Base-by-base conservation (phyloP, 306 rosid species). In the Inga laurina region DNA sequence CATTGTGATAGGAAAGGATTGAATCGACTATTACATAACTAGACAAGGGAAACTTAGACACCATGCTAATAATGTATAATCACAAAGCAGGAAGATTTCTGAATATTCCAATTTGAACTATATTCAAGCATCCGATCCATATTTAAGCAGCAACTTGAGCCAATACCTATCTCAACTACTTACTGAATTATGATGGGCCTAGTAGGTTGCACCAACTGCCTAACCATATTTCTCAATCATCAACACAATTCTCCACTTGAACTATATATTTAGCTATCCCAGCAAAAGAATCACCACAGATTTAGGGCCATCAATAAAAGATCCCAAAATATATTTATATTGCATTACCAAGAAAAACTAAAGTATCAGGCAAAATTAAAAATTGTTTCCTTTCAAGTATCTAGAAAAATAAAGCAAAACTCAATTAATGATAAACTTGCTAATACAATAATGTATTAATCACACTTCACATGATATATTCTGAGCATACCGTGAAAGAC, bases 401-500 rank as follows among this genome's bases (percentile, higher is more conserved):
- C 27, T 22, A 27, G 18, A 30, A 27, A 27, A 62, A 62, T 22
- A 27, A 24, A 62, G 32, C 27, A 24, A 11, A 61, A 62, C 37
- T 62, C 68, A 27, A 62, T 22, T 10, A 61, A 10, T 2, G 4
- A 11, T 2, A 11, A 62, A 24, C 37, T 62, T 62, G 68, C 16
- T 62, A 10, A 30, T 65, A 45, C 75, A 77, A 66, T 44, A 49
- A 41, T 44, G 32, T 46, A 74, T 72, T 32, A 21, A 66, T 69
- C 16, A 64, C 84, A 46, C 70, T 75, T 57, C 74, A 77, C 11
- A 16, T 37, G 64, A 81, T 76, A 62, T 45, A 39, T 86, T 72
- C 59, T 61, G 52, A 82, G 74, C 74, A 43, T 90, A 95, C 98
- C 95, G 84, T 72, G 97, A 91, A 81, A 95, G 92, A 45, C 94